Base-by-base conservation (phyloP, 257 asterid genomes). In the Penstemon newberryi region DNA sequence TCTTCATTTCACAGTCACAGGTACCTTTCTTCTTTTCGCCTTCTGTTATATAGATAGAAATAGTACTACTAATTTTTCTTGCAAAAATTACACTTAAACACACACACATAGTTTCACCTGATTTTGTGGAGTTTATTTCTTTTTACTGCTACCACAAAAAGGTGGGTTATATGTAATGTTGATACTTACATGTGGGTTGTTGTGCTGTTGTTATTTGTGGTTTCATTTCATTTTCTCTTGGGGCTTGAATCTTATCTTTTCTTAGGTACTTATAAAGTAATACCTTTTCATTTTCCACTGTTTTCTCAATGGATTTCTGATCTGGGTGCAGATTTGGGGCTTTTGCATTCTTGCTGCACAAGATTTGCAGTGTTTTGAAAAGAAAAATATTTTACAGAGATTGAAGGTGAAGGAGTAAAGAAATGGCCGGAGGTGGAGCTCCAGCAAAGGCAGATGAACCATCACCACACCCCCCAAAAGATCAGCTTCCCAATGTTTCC, bases 401-500 rank as follows among this genome's bases (percentile, higher is more conserved):
- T 65, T 66, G 77, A 73, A 66, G 61, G 38, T 56, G 60, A 40
- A 69, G 67, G n/a, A 63, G 69, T 62, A 7, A 46, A 83, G 69
- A 41, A 51, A 87, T 83, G 92, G 84, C 94, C 49, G 81, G 78
- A 13, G 78, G 75, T 69, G 74, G 72, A 13, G 79, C 72, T 25
- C 43, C 75, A 72, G 78, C 82, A 10, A 84, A 84, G 79, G 72
- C 79, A 18, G 97, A 81, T 46, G 97, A 88, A 42, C 97, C 96
- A 47, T 70, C 91, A 25, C 70, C 95, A 18, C 96, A 91, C 25
- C 89, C 79, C 45, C 94, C 93, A 9, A 89, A 91, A 67, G 97
- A 90, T 73, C 96, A 90, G 79, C 96, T 90, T 78, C 91, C 92
- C 25, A 75, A 76, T 81, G 96, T 90, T 80, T 82, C 89, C 50